Conservation (phyloP, 2,329 filamentous ascomycete genomes). For the Beauveria sp. region DNA sequence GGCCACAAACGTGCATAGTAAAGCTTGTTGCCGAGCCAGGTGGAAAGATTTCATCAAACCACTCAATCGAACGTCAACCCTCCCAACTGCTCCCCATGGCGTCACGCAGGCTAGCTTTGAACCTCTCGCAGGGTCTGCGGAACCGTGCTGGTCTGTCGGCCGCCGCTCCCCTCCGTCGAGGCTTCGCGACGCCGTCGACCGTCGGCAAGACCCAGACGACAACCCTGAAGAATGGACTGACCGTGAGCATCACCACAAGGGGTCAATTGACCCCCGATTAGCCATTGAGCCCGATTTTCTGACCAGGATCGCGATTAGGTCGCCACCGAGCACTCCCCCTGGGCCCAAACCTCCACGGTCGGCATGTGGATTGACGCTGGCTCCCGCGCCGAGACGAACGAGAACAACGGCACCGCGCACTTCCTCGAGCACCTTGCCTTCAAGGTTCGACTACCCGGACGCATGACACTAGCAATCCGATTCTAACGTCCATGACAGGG, state of each 20-base stretch:
- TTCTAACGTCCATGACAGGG: slow-evolving; percentile 47
- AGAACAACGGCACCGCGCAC: slow-evolving; percentile 98
- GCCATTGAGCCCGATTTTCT: slow-evolving; percentile 18
- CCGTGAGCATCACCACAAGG: slow-evolving; percentile 49
- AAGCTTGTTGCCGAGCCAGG: slow-evolving; percentile 39
- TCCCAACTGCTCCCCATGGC: slow-evolving; percentile 65
- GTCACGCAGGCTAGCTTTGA: slow-evolving; percentile 93
- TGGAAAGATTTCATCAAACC: slow-evolving; percentile 48
- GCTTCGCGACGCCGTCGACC: slow-evolving; percentile 78
- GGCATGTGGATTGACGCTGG: slow-evolving; percentile 99
- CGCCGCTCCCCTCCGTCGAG: slow-evolving; percentile 70
- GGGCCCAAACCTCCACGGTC: slow-evolving; percentile 95
- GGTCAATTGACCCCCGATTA: slow-evolving; percentile 31
- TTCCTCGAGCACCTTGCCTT: slow-evolving; percentile 99
- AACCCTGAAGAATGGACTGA: slow-evolving; percentile 95
- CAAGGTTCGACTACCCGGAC: slow-evolving; percentile 59
- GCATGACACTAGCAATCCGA: background rate
- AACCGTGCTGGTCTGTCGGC: slow-evolving; percentile 76
- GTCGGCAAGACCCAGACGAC: slow-evolving; percentile 89
- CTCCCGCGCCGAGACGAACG: slow-evolving; percentile 93
- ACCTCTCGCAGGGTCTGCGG: slow-evolving; percentile 84
- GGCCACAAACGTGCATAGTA: slow-evolving; percentile 37
- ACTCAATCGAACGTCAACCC: slow-evolving; percentile 44
- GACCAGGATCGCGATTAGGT: slow-evolving; percentile 51
- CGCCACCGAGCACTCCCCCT: slow-evolving; percentile 95